phyloP scores from a whole-genome alignment of 1,284 basidiomycete species.

The Malassezia nana region DNA sequence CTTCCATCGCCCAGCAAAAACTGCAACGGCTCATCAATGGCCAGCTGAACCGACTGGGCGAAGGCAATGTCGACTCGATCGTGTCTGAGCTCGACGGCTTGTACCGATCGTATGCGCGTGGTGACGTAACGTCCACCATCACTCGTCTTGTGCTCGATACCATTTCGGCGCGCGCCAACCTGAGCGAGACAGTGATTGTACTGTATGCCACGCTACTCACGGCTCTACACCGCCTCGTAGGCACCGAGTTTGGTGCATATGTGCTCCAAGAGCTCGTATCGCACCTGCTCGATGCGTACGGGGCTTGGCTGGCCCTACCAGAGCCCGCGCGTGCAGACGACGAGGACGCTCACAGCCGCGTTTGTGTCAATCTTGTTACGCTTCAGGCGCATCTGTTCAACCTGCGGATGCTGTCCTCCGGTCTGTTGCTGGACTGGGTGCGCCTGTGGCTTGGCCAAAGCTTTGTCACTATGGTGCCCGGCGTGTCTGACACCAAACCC shows the following conservation, averaged over 20 bases:
- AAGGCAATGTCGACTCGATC: conserved; percentile 77
- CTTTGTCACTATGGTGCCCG: conserved; percentile 1
- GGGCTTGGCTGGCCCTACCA: background rate
- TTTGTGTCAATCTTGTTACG: conserved; percentile 76
- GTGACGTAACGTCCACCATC: conserved; percentile 72
- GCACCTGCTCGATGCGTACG: conserved; percentile 20
- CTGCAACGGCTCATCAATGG: conserved; percentile 74
- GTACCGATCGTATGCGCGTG: conserved; percentile 67
- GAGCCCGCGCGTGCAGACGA: background rate
- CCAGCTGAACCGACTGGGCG: conserved; percentile 72
- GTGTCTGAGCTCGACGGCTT: conserved; percentile 66
- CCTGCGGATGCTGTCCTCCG: conserved; percentile 78
- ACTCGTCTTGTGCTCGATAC: conserved; percentile 70
- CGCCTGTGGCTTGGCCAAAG: conserved; percentile 59
- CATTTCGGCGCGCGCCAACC: conserved; percentile 68
- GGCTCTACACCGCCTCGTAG: conserved; percentile 70
- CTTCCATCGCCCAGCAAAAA: conserved; percentile 56
- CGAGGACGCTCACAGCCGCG: conserved; percentile 53
- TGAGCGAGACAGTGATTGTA: conserved; percentile 77
- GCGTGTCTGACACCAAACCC: background rate
- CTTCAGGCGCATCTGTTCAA: conserved; percentile 89
- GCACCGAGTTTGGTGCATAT: conserved; percentile 73
- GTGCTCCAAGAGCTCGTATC: conserved; percentile 31
- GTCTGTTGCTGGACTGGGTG: conserved; percentile 81
- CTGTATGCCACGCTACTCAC: conserved; percentile 80